Conservation (phyloP, 202 grass and related monocot species). For the Carex arenaria region DNA sequence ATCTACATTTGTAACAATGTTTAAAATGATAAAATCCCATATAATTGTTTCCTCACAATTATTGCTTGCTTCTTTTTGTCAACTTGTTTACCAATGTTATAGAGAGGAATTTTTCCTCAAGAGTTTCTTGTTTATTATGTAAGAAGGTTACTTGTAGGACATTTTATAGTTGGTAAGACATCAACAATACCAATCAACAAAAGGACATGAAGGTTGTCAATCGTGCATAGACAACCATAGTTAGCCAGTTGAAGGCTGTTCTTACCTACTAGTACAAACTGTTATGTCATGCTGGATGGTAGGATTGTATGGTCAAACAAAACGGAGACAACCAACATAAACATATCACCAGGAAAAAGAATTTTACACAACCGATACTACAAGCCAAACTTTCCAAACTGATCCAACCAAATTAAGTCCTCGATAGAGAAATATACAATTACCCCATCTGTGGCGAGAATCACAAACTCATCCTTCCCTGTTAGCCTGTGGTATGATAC, state of each 20-base stretch:
- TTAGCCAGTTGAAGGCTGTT: background rate
- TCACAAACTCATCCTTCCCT: slow-evolving; percentile 68
- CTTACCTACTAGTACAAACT: background rate
- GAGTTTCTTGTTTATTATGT: background rate
- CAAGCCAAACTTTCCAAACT: background rate
- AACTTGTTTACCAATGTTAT: background rate
- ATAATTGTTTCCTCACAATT: background rate
- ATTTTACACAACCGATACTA: background rate
- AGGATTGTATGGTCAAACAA: background rate
- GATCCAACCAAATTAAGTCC: background rate
- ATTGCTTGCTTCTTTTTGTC: background rate
- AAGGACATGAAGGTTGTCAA: background rate
- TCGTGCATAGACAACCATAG: background rate
- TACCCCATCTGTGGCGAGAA: slow-evolving; percentile 91
- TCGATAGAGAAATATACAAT: background rate
- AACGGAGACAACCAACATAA: background rate
- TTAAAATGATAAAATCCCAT: background rate
- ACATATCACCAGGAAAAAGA: background rate
- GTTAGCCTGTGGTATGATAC: slow-evolving; percentile 53
- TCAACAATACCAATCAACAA: background rate
- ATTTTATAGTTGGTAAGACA: background rate
- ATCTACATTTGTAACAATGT: slow-evolving; percentile 40
- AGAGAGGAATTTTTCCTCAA: background rate
- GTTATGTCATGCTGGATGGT: background rate
- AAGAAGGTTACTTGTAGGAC: background rate